Evolutionary conservation across 176 grass and related monocot genomes (phyloP).

Genomic region (Alopecurus myosuroides): DNA sequence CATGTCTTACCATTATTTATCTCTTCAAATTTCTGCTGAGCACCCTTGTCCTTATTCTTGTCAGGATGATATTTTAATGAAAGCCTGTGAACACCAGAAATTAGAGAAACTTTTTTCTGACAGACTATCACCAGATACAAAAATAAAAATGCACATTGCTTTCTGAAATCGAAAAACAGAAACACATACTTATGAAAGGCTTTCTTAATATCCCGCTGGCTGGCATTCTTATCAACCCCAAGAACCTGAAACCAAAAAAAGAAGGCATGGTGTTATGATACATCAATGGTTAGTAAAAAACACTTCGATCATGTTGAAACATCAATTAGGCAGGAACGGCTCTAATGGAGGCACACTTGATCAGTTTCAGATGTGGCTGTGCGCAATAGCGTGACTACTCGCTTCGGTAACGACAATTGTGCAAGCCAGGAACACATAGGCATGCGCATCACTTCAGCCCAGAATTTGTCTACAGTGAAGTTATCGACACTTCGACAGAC

Average conservation of each 20-base stretch:
- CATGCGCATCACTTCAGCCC: neutral
- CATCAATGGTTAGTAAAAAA: neutral
- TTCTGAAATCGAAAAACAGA: neutral
- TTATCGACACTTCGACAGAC: neutral
- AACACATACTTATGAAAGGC: constrained; percentile 89
- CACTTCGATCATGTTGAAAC: neutral
- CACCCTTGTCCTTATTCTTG: constrained; percentile 89
- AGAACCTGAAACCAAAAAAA: constrained; percentile 58
- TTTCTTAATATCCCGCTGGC: constrained; percentile 93
- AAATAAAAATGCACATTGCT: neutral
- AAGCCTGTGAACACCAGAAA: constrained; percentile 42
- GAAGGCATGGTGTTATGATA: neutral
- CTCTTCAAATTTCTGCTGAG: constrained; percentile 84
- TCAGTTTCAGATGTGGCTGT: neutral
- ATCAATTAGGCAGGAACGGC: neutral
- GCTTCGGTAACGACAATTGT: neutral
- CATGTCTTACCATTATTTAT: constrained; percentile 85
- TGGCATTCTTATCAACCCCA: constrained; percentile 89
- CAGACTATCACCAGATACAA: neutral
- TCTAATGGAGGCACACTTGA: neutral
- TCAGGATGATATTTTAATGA: constrained; percentile 95
- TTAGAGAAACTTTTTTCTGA: neutral
- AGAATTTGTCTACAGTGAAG: neutral
- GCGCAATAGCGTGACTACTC: neutral
- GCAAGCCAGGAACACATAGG: neutral